Percentiles rank a stretch among this genome's conserved stretches.
These are phyloP conservation scores for Acanthamoeba pearcei DNA, from an alignment of 208 protist species.

Conservation along the genomic window DNA sequence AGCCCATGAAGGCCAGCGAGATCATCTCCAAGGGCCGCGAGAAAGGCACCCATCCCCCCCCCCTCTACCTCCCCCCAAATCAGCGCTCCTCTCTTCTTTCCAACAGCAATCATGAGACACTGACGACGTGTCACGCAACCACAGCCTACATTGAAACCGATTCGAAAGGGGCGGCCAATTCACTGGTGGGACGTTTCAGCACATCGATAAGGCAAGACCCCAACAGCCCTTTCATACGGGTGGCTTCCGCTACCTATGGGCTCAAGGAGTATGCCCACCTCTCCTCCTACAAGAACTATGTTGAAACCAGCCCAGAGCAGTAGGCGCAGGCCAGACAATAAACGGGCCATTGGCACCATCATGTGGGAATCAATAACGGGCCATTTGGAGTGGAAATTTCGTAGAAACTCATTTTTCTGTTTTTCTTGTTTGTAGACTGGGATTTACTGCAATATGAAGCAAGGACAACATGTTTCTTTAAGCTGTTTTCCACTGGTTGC, in stretches of 20 bases:
- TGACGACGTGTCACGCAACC: not conserved
- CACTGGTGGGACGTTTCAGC: constrained; percentile 63
- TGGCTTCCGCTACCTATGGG: constrained; percentile 55
- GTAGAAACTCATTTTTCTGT: too few species aligned
- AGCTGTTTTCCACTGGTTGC: too few species aligned
- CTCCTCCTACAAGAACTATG: constrained; percentile 49
- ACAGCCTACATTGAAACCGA: constrained; percentile 63
- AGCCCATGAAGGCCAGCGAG: constrained; percentile 56
- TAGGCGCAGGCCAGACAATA: too few species aligned
- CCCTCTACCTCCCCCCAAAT: not conserved
- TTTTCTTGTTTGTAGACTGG: too few species aligned
- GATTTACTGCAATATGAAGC: too few species aligned
- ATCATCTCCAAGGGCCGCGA: constrained; percentile 47
- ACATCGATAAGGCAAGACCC: constrained; percentile 66
- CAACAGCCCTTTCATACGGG: constrained; percentile 56
- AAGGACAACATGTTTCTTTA: too few species aligned
- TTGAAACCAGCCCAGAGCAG: constrained; percentile 4
- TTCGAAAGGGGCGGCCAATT: constrained; percentile 64
- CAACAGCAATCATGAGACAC: not conserved
- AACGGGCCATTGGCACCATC: too few species aligned
- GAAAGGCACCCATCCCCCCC: not conserved
- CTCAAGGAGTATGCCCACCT: constrained; percentile 55
- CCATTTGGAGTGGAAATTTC: too few species aligned
- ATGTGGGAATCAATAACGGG: too few species aligned
- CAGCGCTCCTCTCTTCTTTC: not conserved